Percentiles rank a stretch among this genome's conserved stretches.
Conservation (phyloP, 148 eudicot genomes). For the Oxyria digyna region DNA sequence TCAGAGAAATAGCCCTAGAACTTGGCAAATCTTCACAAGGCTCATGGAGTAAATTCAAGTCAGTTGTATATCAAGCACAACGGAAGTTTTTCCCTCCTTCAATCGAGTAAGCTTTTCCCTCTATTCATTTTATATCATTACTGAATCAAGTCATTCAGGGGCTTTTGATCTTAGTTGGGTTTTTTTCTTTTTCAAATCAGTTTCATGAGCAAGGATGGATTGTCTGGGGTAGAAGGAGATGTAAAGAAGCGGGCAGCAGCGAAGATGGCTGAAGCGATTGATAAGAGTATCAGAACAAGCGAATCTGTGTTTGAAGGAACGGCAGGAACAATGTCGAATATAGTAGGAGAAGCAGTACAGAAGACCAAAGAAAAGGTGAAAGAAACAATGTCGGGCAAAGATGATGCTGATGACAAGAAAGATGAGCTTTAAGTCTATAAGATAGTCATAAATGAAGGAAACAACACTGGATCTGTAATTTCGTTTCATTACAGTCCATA, state of each 20-base stretch:
- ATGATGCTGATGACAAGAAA: background rate
- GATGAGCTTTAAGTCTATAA: conserved; percentile 3
- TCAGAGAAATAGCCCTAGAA: conserved; percentile 6
- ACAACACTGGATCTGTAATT: background rate
- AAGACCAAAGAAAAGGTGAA: conserved; percentile 30
- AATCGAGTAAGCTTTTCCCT: conserved; percentile 20
- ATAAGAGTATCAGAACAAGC: conserved; percentile 19
- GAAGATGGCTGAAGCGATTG: conserved; percentile 19
- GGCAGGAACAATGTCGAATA: conserved; percentile 26
- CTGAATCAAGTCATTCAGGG: no score
- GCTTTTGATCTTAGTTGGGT: background rate
- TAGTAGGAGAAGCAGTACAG: conserved; percentile 20
- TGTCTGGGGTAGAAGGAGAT: background rate
- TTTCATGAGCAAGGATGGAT: conserved; percentile 15
- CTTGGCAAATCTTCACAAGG: conserved; percentile 7
- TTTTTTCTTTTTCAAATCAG: conserved; percentile 4
- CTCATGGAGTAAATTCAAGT: conserved; percentile 23
- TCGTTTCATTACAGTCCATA: background rate
- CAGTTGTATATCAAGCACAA: conserved; percentile 15
- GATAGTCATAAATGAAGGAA: background rate
- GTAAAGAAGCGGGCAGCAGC: background rate
- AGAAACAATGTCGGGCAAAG: conserved; percentile 9
- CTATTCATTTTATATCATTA: background rate
- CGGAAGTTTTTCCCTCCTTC: conserved; percentile 21
- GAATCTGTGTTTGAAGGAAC: conserved; percentile 24